Percentiles rank a stretch among this genome's conserved stretches.
phyloP scores from a whole-genome alignment of 2,329 filamentous ascomycete species.

The Exophiala calicioides region DNA sequence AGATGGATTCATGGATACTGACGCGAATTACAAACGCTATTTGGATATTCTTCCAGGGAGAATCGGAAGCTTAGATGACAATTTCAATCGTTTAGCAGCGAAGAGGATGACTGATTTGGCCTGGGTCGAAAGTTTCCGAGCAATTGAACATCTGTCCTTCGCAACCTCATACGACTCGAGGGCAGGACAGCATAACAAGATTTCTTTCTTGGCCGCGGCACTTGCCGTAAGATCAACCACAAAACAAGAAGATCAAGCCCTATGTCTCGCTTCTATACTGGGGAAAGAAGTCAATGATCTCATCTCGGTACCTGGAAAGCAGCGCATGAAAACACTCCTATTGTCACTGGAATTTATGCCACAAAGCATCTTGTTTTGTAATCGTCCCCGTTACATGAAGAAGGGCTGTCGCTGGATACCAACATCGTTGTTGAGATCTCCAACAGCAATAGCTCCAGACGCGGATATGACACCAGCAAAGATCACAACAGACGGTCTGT shows the following conservation, averaged over 20 bases:
- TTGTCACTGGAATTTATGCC: neutral
- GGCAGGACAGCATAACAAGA: neutral
- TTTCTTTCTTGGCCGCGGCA: neutral
- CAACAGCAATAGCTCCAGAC: too few relatives aligned
- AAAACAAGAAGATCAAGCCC: neutral
- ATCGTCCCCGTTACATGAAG: neutral
- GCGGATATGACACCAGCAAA: too few relatives aligned
- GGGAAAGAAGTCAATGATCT: neutral
- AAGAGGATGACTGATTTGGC: neutral
- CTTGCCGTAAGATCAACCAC: neutral
- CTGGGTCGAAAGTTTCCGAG: neutral
- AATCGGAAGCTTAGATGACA: neutral
- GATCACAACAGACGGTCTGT: too few relatives aligned
- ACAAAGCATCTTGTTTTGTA: neutral
- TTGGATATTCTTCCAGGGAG: neutral
- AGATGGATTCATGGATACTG: neutral
- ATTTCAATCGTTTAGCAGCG: neutral
- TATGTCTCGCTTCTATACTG: neutral
- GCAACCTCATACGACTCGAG: neutral
- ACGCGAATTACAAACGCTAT: neutral
- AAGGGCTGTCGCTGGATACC: neutral
- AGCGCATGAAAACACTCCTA: neutral
- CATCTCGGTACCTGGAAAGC: neutral
- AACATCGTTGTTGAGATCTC: neutral
- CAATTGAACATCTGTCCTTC: neutral